Base-by-base conservation (phyloP, 2,329 filamentous ascomycete genomes). In the Hypoxylon sp. region DNA sequence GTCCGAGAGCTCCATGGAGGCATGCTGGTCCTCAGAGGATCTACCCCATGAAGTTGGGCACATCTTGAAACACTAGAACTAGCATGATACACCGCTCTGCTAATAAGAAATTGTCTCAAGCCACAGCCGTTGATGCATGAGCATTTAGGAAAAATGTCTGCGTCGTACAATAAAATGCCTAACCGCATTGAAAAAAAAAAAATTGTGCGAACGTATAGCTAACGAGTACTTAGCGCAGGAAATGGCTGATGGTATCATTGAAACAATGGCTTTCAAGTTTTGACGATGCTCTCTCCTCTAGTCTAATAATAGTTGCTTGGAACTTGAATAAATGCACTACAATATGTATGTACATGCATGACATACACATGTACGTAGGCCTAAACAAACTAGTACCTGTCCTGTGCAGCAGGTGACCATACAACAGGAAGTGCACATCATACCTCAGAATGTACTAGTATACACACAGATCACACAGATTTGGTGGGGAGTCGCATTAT, bases 91-190 rank as follows among this genome's bases (percentile, higher is more conserved):
- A 63, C 65, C 43, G 65, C 61, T 65, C 60, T 67, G 60, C 19
- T 53, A 67, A 67, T 63, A 59, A 62, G 52, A 69, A 52, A 62
- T 59, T 64, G 63, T 69, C 53, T 69, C 67, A 60, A 52, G 63
- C 51, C 63, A 25, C 21, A 57, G 51, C 28, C 38, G 19, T 45
- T 57, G 48, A 49, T 25, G 49, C 63, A 50, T 66, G 53, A 61
- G 46, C 51, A n/a, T 52, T 45, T 43, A 30, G 17, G 32, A 56
- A 45, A 45, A 41, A 53, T 50, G n/a, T 38, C 50, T 51, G 38
- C 32, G 41, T 36, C 63, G 32, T 30, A 17, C 11, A 38, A 51
- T 38, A 36, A 19, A 38, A 50, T 55, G 48, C 17, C 28, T 45
- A 43, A 21, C 48, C 25, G 57, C 61, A 65, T 65, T 58, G 30